Conservation (phyloP, 768 basidiomycete species). For the Hygrocybe punicea region DNA sequence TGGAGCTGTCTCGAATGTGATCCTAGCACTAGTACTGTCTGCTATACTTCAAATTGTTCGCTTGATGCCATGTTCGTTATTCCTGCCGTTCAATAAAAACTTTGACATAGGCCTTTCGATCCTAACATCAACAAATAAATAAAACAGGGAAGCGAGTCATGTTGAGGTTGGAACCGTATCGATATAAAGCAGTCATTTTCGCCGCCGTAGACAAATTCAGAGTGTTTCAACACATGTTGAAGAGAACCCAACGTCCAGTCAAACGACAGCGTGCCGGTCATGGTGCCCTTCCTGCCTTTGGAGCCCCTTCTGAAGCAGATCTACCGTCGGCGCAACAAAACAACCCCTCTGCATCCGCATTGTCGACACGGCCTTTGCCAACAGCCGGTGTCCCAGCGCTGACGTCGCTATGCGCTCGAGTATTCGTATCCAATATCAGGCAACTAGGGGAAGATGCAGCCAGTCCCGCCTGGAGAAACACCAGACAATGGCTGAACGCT, state of each 20-base stretch:
- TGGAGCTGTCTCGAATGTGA: too few relatives aligned
- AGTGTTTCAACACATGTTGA: too few relatives aligned
- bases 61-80: too few relatives aligned
- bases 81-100: too few relatives aligned
- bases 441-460: constrained; percentile 34
- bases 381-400: constrained; percentile 41
- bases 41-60: too few relatives aligned
- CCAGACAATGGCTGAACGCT: constrained; percentile 39
- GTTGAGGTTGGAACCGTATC: too few relatives aligned
- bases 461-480: constrained; percentile 38
- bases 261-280: constrained; percentile 29
- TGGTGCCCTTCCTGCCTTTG: constrained; percentile 26
- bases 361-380: constrained; percentile 45
- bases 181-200: too few relatives aligned
- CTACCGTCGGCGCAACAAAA: constrained; percentile 29
- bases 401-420: constrained; percentile 47
- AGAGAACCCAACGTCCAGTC: neutral
- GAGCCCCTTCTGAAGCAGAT: constrained; percentile 47
- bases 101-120: too few relatives aligned
- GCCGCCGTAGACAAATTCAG: too few relatives aligned
- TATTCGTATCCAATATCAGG: constrained; percentile 47
- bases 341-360: constrained; percentile 49
- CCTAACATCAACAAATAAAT: neutral
- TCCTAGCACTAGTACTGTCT: too few relatives aligned
- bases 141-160: neutral